Percentiles rank a stretch among this genome's conserved stretches.
phyloP scores from a whole-genome alignment of 2,329 filamentous ascomycete genomes.

The Pestalotiopsis sp. region DNA sequence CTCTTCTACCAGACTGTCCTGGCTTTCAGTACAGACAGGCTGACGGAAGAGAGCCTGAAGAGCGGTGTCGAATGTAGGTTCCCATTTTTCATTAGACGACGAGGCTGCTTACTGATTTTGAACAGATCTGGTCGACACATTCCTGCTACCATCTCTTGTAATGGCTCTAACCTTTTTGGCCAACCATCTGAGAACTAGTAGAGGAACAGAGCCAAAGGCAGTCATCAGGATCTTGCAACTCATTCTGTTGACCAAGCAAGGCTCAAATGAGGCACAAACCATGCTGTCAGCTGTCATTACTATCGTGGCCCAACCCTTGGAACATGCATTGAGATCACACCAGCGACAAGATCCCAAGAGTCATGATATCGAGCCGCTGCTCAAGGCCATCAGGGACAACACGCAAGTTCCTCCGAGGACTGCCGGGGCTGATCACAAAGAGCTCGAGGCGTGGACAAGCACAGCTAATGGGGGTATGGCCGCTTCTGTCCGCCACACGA shows the following conservation, averaged over 20 bases:
- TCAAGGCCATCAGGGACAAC: constrained; percentile 63
- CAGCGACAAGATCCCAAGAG: constrained; percentile 67
- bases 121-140: constrained; percentile 73
- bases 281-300: constrained; percentile 73
- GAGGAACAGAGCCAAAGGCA: constrained; percentile 63
- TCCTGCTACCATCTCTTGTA: constrained; percentile 76
- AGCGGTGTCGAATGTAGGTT: constrained; percentile 72
- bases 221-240: constrained; percentile 72
- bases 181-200: constrained; percentile 67
- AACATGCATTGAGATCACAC: constrained; percentile 65
- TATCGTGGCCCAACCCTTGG: constrained; percentile 68
- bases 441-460: constrained; percentile 67
- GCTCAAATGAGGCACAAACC: constrained; percentile 68
- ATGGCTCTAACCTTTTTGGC: constrained; percentile 72
- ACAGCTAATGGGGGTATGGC: constrained; percentile 56
- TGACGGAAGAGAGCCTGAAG: constrained; percentile 71
- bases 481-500: constrained; percentile 57
- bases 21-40: constrained; percentile 63
- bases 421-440: constrained; percentile 61
- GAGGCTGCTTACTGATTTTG: constrained; percentile 15
- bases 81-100: constrained; percentile 12
- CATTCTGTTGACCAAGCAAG: constrained; percentile 68
- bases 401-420: constrained; percentile 61
- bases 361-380: constrained; percentile 68
- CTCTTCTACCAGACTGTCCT: constrained; percentile 75